Evolutionary conservation across 352 stramenopile genomes (phyloP), one percentile per base, ranked within the genome.

Genomic region (Elongisporangium prolatum): DNA sequence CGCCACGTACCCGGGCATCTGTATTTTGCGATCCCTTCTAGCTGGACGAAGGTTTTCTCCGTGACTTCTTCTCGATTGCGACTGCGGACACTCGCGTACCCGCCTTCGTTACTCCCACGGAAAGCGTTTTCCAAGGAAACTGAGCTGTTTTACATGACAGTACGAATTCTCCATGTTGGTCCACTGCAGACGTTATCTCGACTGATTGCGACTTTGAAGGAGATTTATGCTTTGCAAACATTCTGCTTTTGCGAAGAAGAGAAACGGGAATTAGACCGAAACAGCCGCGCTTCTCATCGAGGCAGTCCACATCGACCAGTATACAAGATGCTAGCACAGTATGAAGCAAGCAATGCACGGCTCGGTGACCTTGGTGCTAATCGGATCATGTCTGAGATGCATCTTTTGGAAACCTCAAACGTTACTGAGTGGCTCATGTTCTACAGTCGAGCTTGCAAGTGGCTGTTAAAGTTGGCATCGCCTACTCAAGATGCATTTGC

Each of bases 241-340:
- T 88, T 92, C 55, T 89, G 76, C 65, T 65, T 61, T 0, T 86
- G 72, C 55, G 78, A 91, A 56, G 78, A 91, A 47, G 67, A 86
- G 34, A 70, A 66, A 6, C 57, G 81, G 2, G 69, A 73, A 44
- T 57, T 63, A 21, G 76, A 87, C 54, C 65, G 44, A 16, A 68
- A 71, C 48, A 57, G 66, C n/a, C 57, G 48, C 10, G 49, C 63
- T 47, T 38, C 28, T 24, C 24, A n/a, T 50, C 56, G 18, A 62
- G 49, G 25, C 54, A 55, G 16, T 55, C 56, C 49, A 1, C 57
- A 61, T 25, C 69, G 54, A 51, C 50, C 44, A 60, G 62, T 57
- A 34, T 21, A 73, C n/a, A 80, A 88, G 48, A 67, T 71, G 21
- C 86, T 76, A 4, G 63, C 79, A 10, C 77, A 90, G 34, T 87